Evolutionary conservation across 2,329 filamentous ascomycete species (phyloP).

Genomic region (Mariannaea sp.): DNA sequence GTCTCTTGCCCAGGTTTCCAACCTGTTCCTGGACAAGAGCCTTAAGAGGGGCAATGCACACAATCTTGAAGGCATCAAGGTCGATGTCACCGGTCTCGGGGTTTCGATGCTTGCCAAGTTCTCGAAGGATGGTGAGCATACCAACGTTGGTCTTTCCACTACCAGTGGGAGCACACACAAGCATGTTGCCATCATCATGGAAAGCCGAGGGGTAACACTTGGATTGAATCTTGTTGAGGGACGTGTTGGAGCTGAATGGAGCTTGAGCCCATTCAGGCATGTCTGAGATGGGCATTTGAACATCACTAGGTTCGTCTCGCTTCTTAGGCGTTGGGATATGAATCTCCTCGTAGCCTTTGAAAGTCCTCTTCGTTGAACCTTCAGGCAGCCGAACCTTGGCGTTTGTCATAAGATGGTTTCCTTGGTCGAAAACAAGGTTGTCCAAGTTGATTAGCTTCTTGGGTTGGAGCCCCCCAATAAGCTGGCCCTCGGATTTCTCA

Average conservation of each 20-base stretch:
- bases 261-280: conserved; percentile 90
- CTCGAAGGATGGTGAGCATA: conserved; percentile 94
- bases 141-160: conserved; percentile 99
- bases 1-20: conserved; percentile 90
- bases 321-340: conserved; percentile 94
- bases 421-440: conserved; percentile 95
- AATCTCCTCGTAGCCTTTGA: conserved; percentile 98
- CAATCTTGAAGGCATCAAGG: conserved; percentile 95
- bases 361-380: conserved; percentile 91
- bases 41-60: conserved; percentile 96
- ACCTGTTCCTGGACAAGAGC: conserved; percentile 97
- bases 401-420: conserved; percentile 99
- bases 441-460: conserved; percentile 90
- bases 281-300: conserved; percentile 80
- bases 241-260: conserved; percentile 84
- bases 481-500: conserved; percentile 67
- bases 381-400: conserved; percentile 91
- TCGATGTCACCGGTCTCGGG: conserved; percentile 90
- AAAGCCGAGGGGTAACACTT: conserved; percentile 92
- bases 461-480: conserved; percentile 84
- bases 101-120: conserved; percentile 94
- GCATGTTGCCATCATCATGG: conserved; percentile 93
- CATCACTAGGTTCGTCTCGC: conserved; percentile 78
- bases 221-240: conserved; percentile 94
- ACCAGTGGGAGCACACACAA: conserved; percentile 95